A percentile compares a stretch with the other conserved stretches of the same genome.
Conservation (phyloP, 169 alveolate genomes). For the Plasmodium gonderi region DNA sequence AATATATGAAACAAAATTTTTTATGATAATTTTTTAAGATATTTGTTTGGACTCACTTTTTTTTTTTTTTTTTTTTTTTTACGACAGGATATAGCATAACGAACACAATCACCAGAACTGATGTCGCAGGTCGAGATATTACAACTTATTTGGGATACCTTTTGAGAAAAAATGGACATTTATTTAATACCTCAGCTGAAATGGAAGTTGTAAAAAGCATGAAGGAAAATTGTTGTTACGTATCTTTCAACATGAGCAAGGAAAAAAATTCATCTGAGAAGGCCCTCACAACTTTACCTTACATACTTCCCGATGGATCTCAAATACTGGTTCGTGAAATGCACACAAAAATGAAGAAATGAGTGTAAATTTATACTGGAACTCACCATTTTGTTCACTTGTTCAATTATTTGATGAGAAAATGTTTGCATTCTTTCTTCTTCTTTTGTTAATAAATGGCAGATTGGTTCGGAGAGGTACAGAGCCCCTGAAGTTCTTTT, state of each 20-base stretch:
- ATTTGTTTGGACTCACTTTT: background rate
- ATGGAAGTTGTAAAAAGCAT: conserved; percentile 82
- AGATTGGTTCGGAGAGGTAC: conserved; percentile 79
- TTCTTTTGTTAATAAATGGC: background rate
- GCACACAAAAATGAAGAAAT: background rate
- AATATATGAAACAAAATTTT: background rate
- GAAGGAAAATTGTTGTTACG: conserved; percentile 83
- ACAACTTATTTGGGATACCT: conserved; percentile 78
- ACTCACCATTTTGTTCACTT: background rate
- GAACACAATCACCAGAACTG: conserved; percentile 74
- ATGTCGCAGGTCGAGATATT: conserved; percentile 81
- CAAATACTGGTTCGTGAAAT: conserved; percentile 33
- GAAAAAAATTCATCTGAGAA: conserved; percentile 73
- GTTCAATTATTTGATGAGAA: background rate
- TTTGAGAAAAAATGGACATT: conserved; percentile 77
- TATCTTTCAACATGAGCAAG: conserved; percentile 66
- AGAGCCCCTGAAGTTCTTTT: conserved; percentile 79
- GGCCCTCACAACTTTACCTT: conserved; percentile 58
- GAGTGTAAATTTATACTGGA: background rate
- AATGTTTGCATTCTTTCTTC: background rate
- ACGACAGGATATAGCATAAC: conserved; percentile 53
- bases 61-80: background rate
- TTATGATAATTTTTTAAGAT: too few relatives aligned
- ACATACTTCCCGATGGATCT: conserved; percentile 79
- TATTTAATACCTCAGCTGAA: conserved; percentile 79